Evolutionary conservation across 2,329 filamentous ascomycete species (phyloP).

Genomic region (Anisogramma anomala): DNA sequence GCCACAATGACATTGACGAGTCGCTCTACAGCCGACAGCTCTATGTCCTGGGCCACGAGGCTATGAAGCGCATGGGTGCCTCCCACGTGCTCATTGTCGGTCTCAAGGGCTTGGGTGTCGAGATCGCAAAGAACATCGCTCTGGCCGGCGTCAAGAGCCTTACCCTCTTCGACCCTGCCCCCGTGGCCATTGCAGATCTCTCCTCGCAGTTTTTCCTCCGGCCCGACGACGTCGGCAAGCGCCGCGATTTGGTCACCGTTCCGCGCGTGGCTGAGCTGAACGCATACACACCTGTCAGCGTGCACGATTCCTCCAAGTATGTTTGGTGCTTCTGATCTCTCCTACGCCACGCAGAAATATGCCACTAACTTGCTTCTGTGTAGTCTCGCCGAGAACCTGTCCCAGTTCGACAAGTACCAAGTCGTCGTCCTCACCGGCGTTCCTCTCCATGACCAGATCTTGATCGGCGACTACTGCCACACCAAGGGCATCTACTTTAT

Average conservation of each 20-base stretch:
- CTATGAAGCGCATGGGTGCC: conserved; percentile 98
- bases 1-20: conserved; percentile 54
- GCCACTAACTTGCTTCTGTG: conserved; percentile 16
- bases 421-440: conserved; percentile 84
- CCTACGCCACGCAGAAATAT: background rate
- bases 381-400: conserved; percentile 64
- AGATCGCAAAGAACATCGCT: conserved; percentile 97
- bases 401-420: conserved; percentile 81
- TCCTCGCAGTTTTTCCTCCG: conserved; percentile 97
- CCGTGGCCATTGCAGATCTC: conserved; percentile 73
- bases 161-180: conserved; percentile 81
- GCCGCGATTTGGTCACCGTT: conserved; percentile 73
- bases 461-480: conserved; percentile 87
- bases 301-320: conserved; percentile 53
- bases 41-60: conserved; percentile 61
- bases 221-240: conserved; percentile 79
- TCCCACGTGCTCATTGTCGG: conserved; percentile 90
- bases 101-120: conserved; percentile 86
- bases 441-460: conserved; percentile 66
- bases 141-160: conserved; percentile 96
- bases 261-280: conserved; percentile 91
- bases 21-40: conserved; percentile 65
- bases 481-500: conserved; percentile 85
- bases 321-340: conserved; percentile 28
- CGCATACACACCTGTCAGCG: conserved; percentile 81